Base-by-base conservation (phyloP, 139 green algal species). In the Picochlorum sp. region DNA sequence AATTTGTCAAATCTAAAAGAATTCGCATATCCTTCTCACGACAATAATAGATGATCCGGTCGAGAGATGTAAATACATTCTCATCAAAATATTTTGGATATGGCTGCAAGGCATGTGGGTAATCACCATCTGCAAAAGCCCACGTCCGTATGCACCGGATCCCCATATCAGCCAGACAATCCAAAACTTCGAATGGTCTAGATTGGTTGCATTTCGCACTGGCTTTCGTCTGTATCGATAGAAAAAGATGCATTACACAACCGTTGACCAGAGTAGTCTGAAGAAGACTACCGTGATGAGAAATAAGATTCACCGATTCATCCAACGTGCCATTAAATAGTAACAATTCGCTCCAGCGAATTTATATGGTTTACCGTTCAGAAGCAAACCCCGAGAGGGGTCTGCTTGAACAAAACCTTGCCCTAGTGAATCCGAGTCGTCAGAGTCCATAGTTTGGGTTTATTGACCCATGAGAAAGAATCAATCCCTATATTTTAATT, bases 311-410 rank as follows among this genome's bases (percentile, higher is more conserved):
- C 16, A 0, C 24, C 9, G 16, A n/a, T 52, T n/a, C 16, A 52
- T 52, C 18, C 18, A 52, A 11, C 67, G 52, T 60, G 79, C 77
- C 72, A 91, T 64, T 2, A 91, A 47, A 16, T 88, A 90, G 65
- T 91, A 85, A 58, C 73, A 86, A 69, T 91, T 91, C 16, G 68
- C 73, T 30, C 84, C 85, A 9, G 61, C 68, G 37, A 90, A 89
- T 20, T 52, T 73, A 14, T 74, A 87, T 0, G 76, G 78, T 5
- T 20, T 41, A 2, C 56, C 74, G 41, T 67, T 28, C 6, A 78
- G 52, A 20, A 60, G 37, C 9, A 83, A 75, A 1, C 54, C 49
- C 31, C 31, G 6, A 9, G 31, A 38, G 8, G 31, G 31, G 8
- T 38, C 31, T 38, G 31, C 31, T 38, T 38, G 4, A 38, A 38